Base-by-base conservation (phyloP, 176 grass and related monocot species). In the Bolboschoenus planiculmis region DNA sequence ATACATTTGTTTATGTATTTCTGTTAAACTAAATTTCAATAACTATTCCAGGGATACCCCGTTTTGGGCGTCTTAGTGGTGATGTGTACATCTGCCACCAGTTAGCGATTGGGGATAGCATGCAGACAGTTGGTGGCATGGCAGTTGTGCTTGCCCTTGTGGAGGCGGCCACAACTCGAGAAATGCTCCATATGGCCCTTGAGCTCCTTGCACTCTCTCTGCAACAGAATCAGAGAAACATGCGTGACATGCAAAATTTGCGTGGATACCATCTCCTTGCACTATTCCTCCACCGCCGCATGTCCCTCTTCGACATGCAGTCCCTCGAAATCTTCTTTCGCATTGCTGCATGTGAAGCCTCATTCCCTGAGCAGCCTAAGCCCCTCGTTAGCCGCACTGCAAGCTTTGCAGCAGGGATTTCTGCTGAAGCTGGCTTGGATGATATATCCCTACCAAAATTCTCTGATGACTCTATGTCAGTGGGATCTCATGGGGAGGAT, bases 291-390 rank as follows among this genome's bases (percentile, higher is more conserved):
- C 93, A 92, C 21, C 87, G 89, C 59, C 87, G 91, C 67, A 96
- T 99, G 97, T 90, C 89, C 76, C 59, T 99, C 51, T 99, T 99
- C 15, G 97, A 99, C 84, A 93, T 99, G 97, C 97, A 99, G 58
- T 92, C 89, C 48, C 97, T 99, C 81, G 97, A 99, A 76, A 99
- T 99, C 51, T 99, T 99, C 83, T 99, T 95, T 53, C 97, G 85
- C n/a, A 99, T 99, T n/a, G 97, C 97, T 70, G 97, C 97, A 53
- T 99, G 97, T 83, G 97, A 93, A 80, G 97, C 97, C 62, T 99
- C 93, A 14, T 99, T 99, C 87, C 88, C 91, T 10, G 97, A 96
- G 86, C 97, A 89, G 73, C 91, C 89, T 57, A 93, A 91, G 82
- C 81, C 86, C 76, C 87, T 84, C 86, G 86, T 93, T 76, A 93